A percentile compares a stretch with the other conserved stretches of the same genome.
These are phyloP conservation scores for Pichia cephalocereana DNA, from an alignment of 805 yeast species.

Conservation along the genomic window DNA sequence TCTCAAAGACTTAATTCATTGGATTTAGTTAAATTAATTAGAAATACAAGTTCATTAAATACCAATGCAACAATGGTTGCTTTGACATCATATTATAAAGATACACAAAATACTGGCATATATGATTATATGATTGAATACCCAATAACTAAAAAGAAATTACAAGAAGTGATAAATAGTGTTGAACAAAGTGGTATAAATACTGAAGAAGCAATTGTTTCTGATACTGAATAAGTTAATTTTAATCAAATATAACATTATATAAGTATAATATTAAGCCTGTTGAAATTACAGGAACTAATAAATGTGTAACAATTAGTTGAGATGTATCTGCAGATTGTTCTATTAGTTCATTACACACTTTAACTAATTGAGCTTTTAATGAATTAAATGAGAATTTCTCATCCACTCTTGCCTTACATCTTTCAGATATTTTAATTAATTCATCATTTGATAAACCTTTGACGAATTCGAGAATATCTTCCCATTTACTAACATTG, in stretches of 20 bases:
- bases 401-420: constrained; percentile 26
- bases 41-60: constrained; percentile 69
- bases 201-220: constrained; percentile 26
- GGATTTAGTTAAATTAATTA: constrained; percentile 70
- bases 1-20: constrained; percentile 58
- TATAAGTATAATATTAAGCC: not conserved
- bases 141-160: constrained; percentile 40
- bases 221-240: constrained; percentile 22
- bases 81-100: constrained; percentile 60
- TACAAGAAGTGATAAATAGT: constrained; percentile 23
- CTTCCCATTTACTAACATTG: constrained; percentile 45
- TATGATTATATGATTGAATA: constrained; percentile 70
- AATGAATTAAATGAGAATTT: constrained; percentile 39
- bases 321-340: not conserved
- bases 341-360: constrained; percentile 7
- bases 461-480: constrained; percentile 34
- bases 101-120: constrained; percentile 43
- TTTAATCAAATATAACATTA: not conserved
- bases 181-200: constrained; percentile 14
- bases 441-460: constrained; percentile 9
- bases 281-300: not conserved
- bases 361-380: constrained; percentile 21
- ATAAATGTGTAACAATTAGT: not conserved
- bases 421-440: constrained; percentile 16
- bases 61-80: constrained; percentile 71